Evolutionary conservation across 768 basidiomycete species (phyloP).

Genomic region (Boletellus ananas): DNA sequence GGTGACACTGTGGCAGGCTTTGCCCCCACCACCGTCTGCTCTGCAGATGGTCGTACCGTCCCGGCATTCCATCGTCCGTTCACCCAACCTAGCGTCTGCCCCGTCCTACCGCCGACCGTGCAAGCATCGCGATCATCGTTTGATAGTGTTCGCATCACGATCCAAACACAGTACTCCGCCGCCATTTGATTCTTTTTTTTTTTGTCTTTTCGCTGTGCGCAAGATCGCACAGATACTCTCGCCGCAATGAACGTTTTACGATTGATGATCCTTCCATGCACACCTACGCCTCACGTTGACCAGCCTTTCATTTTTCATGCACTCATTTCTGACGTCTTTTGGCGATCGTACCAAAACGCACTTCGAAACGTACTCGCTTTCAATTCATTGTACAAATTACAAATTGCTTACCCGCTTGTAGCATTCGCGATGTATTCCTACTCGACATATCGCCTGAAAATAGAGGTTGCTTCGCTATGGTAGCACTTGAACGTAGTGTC

Average conservation of each 20-base stretch:
- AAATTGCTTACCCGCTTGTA: neutral
- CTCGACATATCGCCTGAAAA: conserved; percentile 1
- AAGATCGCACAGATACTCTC: conserved; percentile 11
- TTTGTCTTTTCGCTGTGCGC: conserved; percentile 2
- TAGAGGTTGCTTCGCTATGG: neutral
- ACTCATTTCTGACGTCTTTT: no score
- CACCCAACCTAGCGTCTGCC: no score
- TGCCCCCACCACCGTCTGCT: no score
- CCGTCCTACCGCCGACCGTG: no score
- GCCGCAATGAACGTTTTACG: conserved; percentile 14
- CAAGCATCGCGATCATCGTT: neutral
- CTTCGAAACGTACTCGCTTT: no score
- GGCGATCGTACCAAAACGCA: no score
- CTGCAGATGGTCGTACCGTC: no score
- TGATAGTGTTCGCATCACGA: conserved; percentile 7
- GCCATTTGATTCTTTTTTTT: conserved; percentile 1
- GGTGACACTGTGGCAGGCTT: no score
- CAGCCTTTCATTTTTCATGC: no score
- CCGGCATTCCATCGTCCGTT: no score
- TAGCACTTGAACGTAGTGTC: no score
- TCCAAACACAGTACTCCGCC: conserved; percentile 11
- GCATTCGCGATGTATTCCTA: conserved; percentile 4
- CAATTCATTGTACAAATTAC: conserved; percentile 1
- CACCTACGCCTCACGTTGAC: no score
- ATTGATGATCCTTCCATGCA: neutral